A percentile compares a stretch with the other conserved stretches of the same genome.
These are phyloP conservation scores for Ophiocordyceps polyrhachis-furcata DNA, from an alignment of 2,329 filamentous ascomycete species.

Conservation along the genomic window DNA sequence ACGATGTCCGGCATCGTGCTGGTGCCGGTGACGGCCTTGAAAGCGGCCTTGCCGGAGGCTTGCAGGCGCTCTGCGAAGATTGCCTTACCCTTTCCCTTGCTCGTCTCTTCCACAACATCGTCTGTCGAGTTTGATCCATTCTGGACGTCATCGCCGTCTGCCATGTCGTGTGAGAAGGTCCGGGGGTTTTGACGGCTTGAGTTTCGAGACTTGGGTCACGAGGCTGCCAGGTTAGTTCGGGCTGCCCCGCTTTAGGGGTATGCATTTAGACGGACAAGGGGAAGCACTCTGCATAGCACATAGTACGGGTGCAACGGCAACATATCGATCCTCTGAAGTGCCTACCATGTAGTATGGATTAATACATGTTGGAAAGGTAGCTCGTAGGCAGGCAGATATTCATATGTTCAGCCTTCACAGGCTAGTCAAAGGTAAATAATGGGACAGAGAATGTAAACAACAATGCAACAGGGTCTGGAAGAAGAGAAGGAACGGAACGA, in stretches of 20 bases:
- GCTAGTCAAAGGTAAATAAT: neutral
- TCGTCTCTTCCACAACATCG: conserved; percentile 2
- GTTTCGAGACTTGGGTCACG: too few species aligned
- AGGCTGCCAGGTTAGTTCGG: too few species aligned
- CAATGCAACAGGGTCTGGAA: too few species aligned
- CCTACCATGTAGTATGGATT: neutral
- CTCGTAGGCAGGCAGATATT: neutral
- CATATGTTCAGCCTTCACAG: neutral
- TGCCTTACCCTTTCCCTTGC: conserved; percentile 1
- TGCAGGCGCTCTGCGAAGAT: conserved; percentile 9
- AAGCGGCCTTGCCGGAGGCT: conserved; percentile 10
- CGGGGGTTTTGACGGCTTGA: too few species aligned
- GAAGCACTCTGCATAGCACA: too few species aligned
- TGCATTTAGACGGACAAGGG: too few species aligned
- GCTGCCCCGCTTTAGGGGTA: too few species aligned
- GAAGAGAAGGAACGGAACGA: neutral
- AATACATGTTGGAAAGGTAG: neutral
- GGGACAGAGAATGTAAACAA: neutral
- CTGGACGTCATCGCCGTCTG: neutral
- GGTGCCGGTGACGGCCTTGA: conserved; percentile 8
- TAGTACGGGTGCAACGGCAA: too few species aligned
- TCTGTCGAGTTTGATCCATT: too few species aligned
- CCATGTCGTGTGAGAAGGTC: too few species aligned
- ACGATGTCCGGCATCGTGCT: conserved; percentile 4
- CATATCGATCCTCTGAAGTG: too few species aligned